Percentiles rank a stretch among this genome's conserved stretches.
Conservation (phyloP, 371 early-diverging fungal species). For the Actinomucor elegans region DNA sequence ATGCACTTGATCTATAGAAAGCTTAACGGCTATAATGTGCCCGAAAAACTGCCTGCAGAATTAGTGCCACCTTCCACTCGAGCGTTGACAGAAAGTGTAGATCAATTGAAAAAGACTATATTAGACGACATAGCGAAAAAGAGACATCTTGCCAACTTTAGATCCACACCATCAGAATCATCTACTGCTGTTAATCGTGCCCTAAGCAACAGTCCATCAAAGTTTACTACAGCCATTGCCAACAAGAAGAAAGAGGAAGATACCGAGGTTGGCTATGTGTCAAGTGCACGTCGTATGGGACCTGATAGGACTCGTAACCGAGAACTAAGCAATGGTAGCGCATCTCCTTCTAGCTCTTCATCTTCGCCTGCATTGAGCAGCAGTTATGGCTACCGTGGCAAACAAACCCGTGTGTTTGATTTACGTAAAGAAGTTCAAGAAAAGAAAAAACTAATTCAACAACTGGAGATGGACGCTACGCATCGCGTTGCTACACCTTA, state of each 20-base stretch:
- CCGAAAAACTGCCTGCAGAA: conserved; percentile 74
- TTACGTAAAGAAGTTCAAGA: conserved; percentile 59
- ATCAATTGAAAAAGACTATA: conserved; percentile 54
- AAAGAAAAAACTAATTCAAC: conserved; percentile 35
- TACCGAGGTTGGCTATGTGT: conserved; percentile 58
- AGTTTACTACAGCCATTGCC: no score
- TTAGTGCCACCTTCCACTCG: conserved; percentile 81
- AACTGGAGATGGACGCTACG: conserved; percentile 29
- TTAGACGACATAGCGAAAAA: conserved; percentile 51
- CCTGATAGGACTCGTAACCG: conserved; percentile 50
- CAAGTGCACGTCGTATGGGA: conserved; percentile 59
- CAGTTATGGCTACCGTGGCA: conserved; percentile 47
- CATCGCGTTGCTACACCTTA: conserved; percentile 27
- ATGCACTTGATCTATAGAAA: conserved; percentile 91
- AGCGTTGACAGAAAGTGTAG: conserved; percentile 59
- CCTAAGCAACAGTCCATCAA: conserved; percentile 26
- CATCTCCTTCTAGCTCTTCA: conserved; percentile 12
- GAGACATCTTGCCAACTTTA: conserved; percentile 36
- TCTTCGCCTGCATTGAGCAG: conserved; percentile 11
- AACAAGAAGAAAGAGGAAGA: conserved; percentile 19
- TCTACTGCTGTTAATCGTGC: background rate
- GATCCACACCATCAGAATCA: conserved; percentile 31
- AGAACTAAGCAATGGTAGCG: conserved; percentile 14
- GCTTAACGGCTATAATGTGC: conserved; percentile 77
- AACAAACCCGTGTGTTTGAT: conserved; percentile 52